Evolutionary conservation across 1,139 yeast genomes (phyloP).

Genomic region (Hyphopichia khmerensis): DNA sequence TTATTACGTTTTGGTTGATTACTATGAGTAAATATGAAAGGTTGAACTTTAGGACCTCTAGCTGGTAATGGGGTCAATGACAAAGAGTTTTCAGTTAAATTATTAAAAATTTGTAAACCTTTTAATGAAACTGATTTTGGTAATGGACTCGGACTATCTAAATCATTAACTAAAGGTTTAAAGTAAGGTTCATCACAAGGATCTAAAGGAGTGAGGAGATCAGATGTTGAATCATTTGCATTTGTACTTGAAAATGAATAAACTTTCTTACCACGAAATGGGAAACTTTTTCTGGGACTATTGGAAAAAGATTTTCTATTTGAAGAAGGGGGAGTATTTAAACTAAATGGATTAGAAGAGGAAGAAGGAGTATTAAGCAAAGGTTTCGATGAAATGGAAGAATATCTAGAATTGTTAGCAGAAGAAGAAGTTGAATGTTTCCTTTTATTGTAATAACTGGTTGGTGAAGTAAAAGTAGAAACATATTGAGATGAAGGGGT

Average conservation of each 20-base stretch:
- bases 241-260: neutral
- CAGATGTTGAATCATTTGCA: neutral
- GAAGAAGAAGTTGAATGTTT: neutral
- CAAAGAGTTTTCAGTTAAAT: neutral
- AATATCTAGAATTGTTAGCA: too few species aligned
- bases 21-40: slow-evolving; percentile 21
- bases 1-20: slow-evolving; percentile 9
- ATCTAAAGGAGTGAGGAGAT: slow-evolving; percentile 1
- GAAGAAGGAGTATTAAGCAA: neutral
- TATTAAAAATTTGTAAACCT: neutral
- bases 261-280: neutral
- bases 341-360: neutral
- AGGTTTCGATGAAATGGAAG: neutral
- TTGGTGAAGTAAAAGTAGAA: neutral
- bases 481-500: neutral
- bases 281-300: neutral
- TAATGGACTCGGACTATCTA: slow-evolving; percentile 4
- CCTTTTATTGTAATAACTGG: neutral
- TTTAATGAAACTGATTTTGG: neutral
- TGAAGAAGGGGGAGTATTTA: neutral
- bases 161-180: neutral
- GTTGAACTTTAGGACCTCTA: slow-evolving; percentile 27
- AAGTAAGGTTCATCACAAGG: slow-evolving; percentile 1
- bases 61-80: neutral
- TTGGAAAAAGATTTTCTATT: neutral